Base-by-base conservation (phyloP, 2,329 filamentous ascomycete species). In the Aureobasidium leucospermi region DNA sequence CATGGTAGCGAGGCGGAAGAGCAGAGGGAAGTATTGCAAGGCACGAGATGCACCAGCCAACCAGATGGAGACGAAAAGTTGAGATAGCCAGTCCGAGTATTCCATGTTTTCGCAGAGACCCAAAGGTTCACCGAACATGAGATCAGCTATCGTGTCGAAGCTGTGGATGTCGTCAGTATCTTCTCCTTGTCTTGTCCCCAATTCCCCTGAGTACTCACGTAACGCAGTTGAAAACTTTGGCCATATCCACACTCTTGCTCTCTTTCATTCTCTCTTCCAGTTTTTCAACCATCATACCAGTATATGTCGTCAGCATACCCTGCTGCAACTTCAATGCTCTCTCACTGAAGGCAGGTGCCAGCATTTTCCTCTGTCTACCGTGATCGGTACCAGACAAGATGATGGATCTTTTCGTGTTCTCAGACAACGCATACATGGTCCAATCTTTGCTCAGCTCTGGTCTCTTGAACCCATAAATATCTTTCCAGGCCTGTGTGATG, bases 281-380 rank as follows among this genome's bases (percentile, higher is more conserved):
- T 1, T 69, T 65, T 34, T 69, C 61, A 13, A 76, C 63, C 1
- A 77, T 64, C 28, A 75, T 66, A 58, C 75, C 70, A 23, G 73
- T 72, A 56, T 76, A 75, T 38, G 72, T 70, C 6, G 77, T 65
- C 13, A 74, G 62, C 0, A 77, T 63, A 3, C 63, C 53, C 61
- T 77, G 73, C 60, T 79, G 76, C 19, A 71, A 66, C 6, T 67
- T 67, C 31, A 79, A 62, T 1, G 74, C 75, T 53, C 73, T 73
- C 45, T 76, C 74, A 28, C 69, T 71, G 61, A 79, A 78, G 1
- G 74, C 73, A 41, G 75, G 70, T 0, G 73, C 67, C 2, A 77
- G 38, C 28, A 69, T 71, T 19, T 69, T 68, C 5, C 73, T 69
- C 56, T 73, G 65, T 2, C 73, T 67, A 0, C 68, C 60, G 51